Base-by-base conservation (phyloP, 176 grass and related monocot genomes). In the Oryza meridionalis region DNA sequence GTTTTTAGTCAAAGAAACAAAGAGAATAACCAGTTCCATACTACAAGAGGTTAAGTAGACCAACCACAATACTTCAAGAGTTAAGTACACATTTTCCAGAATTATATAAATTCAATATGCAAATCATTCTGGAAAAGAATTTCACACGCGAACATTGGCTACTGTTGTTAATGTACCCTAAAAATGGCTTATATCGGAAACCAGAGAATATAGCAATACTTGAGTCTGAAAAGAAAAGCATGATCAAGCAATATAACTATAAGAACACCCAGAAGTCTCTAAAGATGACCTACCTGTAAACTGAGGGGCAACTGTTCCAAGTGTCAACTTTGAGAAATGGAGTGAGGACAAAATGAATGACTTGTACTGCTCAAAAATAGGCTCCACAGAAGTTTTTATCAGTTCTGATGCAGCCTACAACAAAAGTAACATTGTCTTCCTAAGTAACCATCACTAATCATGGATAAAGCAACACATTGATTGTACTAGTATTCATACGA, bases 241-340 rank as follows among this genome's bases (percentile, higher is more conserved):
- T 90, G 25, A 78, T 68, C 9, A 78, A 71, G 75, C 5, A 15
- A 55, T 62, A 51, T 19, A 77, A 29, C 9, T 6, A 32, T 53
- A 24, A 27, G 67, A 42, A 35, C 26, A 42, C 65, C 31, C 16
- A 25, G 7, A 78, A 17, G 13, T 67, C 45, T 77, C 38, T 29
- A 73, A 67, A 65, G 12, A 67, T 47, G 22, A 45, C 65, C 51
- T 84, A 98, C 96, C 96, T 89, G 93, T 98, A 82, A 98, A 95
- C 80, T 98, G 96, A 70, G 96, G 96, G 82, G 96, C 91, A 77
- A 98, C 93, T n/a, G 93, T 98, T 25, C 96, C 96, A 88, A 98
- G 96, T 64, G 96, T 95, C 73, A 98, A 79, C 85, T 98, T 95
- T n/a, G 93, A 93, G 87, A 98, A 98, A 85, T 88, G 90, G 64